phyloP scores from a whole-genome alignment of 345 rosid species.

The Eucalyptus tenuipes region DNA sequence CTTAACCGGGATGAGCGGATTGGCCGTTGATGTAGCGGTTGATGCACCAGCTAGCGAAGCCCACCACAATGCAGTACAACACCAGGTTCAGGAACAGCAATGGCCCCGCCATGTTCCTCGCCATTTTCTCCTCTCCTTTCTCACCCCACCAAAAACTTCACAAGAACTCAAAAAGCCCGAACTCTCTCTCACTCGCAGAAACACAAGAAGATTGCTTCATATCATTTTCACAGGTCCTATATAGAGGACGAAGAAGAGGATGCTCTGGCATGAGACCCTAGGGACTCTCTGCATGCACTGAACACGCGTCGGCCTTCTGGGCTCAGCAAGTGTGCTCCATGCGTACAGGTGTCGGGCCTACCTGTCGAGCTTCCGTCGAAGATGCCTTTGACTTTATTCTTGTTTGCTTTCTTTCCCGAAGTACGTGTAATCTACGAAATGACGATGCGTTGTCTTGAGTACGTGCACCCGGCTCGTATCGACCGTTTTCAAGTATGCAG shows the following conservation, averaged over 20 bases:
- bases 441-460: background rate
- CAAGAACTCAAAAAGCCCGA: background rate
- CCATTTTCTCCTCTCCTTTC: conserved; percentile 11
- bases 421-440: background rate
- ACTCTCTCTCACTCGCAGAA: background rate
- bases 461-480: background rate
- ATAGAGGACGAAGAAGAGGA: background rate
- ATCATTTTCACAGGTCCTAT: background rate
- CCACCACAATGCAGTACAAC: conserved; percentile 61
- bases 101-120: conserved; percentile 74
- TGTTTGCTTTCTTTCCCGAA: background rate
- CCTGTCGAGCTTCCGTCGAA: background rate
- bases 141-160: background rate
- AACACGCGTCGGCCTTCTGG: background rate
- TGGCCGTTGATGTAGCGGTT: conserved; percentile 65
- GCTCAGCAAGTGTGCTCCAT: background rate
- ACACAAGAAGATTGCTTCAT: background rate
- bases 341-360: background rate
- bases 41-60: conserved; percentile 83
- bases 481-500: background rate
- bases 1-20: conserved; percentile 53
- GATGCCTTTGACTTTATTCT: background rate
- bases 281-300: background rate
- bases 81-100: conserved; percentile 75
- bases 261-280: background rate